Base-by-base conservation (phyloP, 2,329 filamentous ascomycete species). In the Pseudogymnoascus sp. region DNA sequence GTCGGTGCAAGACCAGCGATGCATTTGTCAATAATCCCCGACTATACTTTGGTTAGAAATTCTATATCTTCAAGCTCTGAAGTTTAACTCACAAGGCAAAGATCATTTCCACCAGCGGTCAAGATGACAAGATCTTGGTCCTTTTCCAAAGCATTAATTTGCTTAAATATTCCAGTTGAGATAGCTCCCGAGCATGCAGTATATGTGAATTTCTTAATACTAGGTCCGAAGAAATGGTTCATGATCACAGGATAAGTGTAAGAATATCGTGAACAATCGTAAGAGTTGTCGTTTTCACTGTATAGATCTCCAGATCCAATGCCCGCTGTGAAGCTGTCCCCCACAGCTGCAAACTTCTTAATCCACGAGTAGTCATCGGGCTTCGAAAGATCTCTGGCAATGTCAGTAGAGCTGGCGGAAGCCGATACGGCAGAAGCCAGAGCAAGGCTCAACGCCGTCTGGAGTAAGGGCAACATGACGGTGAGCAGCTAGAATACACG, bases 291-390 rank as follows among this genome's bases (percentile, higher is more conserved):
- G 47, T 56, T 50, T 21, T n/a, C 11, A 16, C 64, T 62, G 21
- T 66, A 64, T 2, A 62, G 26, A n/a, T 37, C 63, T 6, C 72
- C 71, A 6, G 74, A 65, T 1, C 71, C 74, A 53, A 76, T 75
- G 37, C 75, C 75, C 1, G 74, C 74, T 4, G 73, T 76, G 62
- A 68, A 76, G 62, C 74, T 76, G 65, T 76, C 75, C 8, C 74
- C 74, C 10, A 76, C 68, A 40, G 74, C 74, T 1, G 73, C 74
- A 67, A 70, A 74, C 4, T 67, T 66, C 60, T 69, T 66, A 35
- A 75, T 67, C 59, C 59, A 61, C 13, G 31, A 37, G 13, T 24
- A 61, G 21, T 37, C 59, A 21, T 3, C n/a, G 6, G 40, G 40
- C 2, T 33, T 6, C 8, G 31, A 6, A 6, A 33, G 2, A 7